A percentile compares a stretch with the other conserved stretches of the same genome.
phyloP scores from a whole-genome alignment of 108 stramenopile species.

The Parietichytrium sp. region DNA sequence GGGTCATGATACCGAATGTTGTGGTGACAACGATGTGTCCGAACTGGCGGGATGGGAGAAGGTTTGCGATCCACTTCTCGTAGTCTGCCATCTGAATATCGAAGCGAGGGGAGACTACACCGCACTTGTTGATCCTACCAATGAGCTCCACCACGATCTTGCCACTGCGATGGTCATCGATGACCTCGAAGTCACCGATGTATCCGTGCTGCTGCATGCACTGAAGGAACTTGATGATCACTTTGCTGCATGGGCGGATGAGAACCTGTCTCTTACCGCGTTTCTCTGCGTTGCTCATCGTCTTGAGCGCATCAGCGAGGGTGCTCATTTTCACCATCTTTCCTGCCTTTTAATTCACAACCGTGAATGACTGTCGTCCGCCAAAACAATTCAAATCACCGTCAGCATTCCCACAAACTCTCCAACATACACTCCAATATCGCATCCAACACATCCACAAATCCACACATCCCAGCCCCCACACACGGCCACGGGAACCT shows the following conservation, averaged over 20 bases:
- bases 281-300: conserved; percentile 99
- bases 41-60: conserved; percentile 96
- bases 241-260: conserved; percentile 98
- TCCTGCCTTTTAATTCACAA: too few relatives aligned
- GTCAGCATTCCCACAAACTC: too few relatives aligned
- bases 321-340: conserved; percentile 99
- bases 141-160: conserved; percentile 94
- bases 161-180: conserved; percentile 97
- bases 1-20: conserved; percentile 99
- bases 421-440: too few relatives aligned
- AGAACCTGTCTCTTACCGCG: conserved; percentile 98
- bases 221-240: conserved; percentile 98
- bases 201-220: conserved; percentile 99
- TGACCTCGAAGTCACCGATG: conserved; percentile 99
- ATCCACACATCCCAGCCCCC: too few relatives aligned
- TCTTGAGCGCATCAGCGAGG: conserved; percentile 98
- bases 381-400: too few relatives aligned
- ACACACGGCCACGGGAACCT: too few relatives aligned
- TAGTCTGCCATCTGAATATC: conserved; percentile 83
- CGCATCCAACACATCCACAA: too few relatives aligned
- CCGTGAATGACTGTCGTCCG: too few relatives aligned
- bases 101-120: conserved; percentile 96
- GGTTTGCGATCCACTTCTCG: conserved; percentile 96
- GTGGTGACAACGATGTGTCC: conserved; percentile 96
- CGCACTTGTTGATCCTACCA: conserved; percentile 97